phyloP scores from a whole-genome alignment of 345 rosid species.

The Arabidopsis suecica region DNA sequence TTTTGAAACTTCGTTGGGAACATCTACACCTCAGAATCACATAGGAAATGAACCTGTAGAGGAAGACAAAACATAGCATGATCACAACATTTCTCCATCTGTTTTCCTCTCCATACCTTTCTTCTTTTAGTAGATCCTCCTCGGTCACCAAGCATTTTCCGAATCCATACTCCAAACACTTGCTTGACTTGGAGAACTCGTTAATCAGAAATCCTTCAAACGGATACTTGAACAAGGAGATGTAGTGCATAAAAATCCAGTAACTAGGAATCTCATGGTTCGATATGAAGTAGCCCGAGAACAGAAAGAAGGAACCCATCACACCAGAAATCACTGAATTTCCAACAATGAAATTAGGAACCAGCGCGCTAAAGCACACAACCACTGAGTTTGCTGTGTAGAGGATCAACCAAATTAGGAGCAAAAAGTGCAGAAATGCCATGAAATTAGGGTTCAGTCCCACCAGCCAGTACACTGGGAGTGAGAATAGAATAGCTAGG shows the following conservation, averaged over 20 bases:
- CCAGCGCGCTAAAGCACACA: constrained; percentile 90
- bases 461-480: constrained; percentile 90
- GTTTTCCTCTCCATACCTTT: constrained; percentile 69
- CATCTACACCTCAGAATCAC: constrained; percentile 78
- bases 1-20: constrained; percentile 57
- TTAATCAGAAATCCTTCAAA: constrained; percentile 92
- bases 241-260: constrained; percentile 96
- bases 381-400: constrained; percentile 97
- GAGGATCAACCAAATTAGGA: constrained; percentile 91
- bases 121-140: constrained; percentile 74
- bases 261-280: constrained; percentile 75
- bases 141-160: constrained; percentile 72
- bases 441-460: constrained; percentile 68
- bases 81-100: constrained; percentile 78
- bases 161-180: constrained; percentile 73
- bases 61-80: constrained; percentile 72
- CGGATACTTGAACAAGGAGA: constrained; percentile 93
- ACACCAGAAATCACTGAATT: constrained; percentile 91
- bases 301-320: constrained; percentile 95
- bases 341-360: constrained; percentile 89
- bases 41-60: constrained; percentile 84
- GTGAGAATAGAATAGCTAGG: constrained; percentile 68
- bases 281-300: constrained; percentile 95
- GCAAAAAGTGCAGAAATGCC: constrained; percentile 74
- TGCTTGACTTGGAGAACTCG: constrained; percentile 78